phyloP scores from a whole-genome alignment of 768 basidiomycete genomes.

The Panaeolus papilionaceus region DNA sequence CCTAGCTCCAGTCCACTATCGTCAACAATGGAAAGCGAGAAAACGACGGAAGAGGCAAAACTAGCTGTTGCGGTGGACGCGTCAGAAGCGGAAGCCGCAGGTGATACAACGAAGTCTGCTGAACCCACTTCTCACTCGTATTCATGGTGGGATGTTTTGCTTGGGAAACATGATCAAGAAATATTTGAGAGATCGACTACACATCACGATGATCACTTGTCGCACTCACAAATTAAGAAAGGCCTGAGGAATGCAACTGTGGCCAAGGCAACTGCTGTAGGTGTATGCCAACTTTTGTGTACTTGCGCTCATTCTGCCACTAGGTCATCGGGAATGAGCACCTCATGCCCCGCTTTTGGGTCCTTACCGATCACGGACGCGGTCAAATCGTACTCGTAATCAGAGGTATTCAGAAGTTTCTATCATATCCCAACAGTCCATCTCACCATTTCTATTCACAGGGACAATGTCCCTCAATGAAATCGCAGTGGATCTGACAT shows the following conservation, averaged over 20 bases:
- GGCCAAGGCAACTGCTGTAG: slow-evolving; percentile 50
- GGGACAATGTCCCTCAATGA: slow-evolving; percentile 90
- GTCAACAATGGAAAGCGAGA: slow-evolving; percentile 35
- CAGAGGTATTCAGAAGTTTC: slow-evolving; percentile 47
- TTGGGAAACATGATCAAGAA: slow-evolving; percentile 83
- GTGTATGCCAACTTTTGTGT: slow-evolving; percentile 15
- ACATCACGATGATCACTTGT: slow-evolving; percentile 38
- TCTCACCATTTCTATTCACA: slow-evolving; percentile 25
- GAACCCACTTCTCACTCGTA: slow-evolving; percentile 56
- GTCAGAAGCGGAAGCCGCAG: slow-evolving; percentile 69
- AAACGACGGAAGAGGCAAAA: slow-evolving; percentile 62
- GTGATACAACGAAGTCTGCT: slow-evolving; percentile 47
- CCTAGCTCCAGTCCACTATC: slow-evolving; percentile 29
- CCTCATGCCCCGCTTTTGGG: slow-evolving; percentile 86
- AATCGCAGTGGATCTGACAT: slow-evolving; percentile 85
- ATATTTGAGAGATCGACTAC: slow-evolving; percentile 71
- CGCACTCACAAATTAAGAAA: slow-evolving; percentile 37
- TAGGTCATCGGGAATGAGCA: slow-evolving; percentile 66
- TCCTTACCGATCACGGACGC: slow-evolving; percentile 80
- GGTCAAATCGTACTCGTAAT: slow-evolving; percentile 79
- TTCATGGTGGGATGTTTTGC: slow-evolving; percentile 85
- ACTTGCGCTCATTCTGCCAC: slow-evolving; percentile 15
- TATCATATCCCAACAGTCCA: slow-evolving; percentile 5
- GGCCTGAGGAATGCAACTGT: slow-evolving; percentile 46
- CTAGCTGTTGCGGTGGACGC: slow-evolving; percentile 73